Conservation (phyloP, 306 rosid genomes). For the Pterocarpus macrocarpus region DNA sequence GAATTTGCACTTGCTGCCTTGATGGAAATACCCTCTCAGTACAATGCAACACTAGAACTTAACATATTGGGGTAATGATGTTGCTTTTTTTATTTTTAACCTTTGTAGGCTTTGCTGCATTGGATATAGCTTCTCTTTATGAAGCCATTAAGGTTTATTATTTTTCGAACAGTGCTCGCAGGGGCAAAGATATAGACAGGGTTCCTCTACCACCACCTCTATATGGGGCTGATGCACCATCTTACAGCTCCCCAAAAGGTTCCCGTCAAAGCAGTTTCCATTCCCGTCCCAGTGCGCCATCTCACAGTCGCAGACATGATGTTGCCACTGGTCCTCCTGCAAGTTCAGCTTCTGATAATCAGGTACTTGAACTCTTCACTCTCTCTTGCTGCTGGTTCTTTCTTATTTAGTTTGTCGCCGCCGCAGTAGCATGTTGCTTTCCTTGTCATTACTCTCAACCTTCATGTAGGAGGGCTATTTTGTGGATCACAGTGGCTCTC, state of each 20-base stretch:
- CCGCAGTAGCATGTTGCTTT: slow-evolving; percentile 4
- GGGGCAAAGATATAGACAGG: slow-evolving; percentile 80
- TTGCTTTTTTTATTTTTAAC: background rate
- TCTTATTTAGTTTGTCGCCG: background rate
- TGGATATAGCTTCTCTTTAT: slow-evolving; percentile 32
- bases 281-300: slow-evolving; percentile 69
- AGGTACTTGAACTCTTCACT: slow-evolving; percentile 57
- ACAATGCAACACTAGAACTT: slow-evolving; percentile 88
- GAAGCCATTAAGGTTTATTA: slow-evolving; percentile 24
- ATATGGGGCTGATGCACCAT: slow-evolving; percentile 72
- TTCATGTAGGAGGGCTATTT: slow-evolving; percentile 4
- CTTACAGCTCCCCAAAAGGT: slow-evolving; percentile 60
- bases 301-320: slow-evolving; percentile 49
- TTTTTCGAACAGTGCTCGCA: slow-evolving; percentile 55
- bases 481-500: slow-evolving; percentile 15
- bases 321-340: slow-evolving; percentile 51
- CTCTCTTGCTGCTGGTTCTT: slow-evolving; percentile 13
- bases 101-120: slow-evolving; percentile 23
- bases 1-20: slow-evolving; percentile 88
- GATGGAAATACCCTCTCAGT: slow-evolving; percentile 97
- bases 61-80: slow-evolving; percentile 79
- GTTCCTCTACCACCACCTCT: slow-evolving; percentile 88
- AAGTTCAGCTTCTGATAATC: slow-evolving; percentile 69
- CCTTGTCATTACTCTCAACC: slow-evolving; percentile 8
- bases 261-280: slow-evolving; percentile 59